phyloP scores from a whole-genome alignment of 257 asterid species.

The Mitragyna speciosa region DNA sequence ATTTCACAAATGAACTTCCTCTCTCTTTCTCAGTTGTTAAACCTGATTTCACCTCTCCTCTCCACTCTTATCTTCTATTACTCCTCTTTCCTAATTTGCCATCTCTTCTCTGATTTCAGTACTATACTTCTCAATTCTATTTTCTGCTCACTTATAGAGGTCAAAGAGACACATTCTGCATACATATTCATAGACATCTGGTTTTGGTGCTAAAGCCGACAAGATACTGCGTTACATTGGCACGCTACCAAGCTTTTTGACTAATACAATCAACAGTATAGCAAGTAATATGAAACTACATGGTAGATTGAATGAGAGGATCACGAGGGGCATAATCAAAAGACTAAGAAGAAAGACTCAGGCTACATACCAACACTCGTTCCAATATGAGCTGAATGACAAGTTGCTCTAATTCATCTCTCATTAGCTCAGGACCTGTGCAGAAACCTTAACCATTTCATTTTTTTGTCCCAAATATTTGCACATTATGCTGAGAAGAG shows the following conservation, averaged over 20 bases:
- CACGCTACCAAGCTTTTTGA: not conserved
- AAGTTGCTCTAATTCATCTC: constrained; percentile 77
- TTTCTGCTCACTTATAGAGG: too few species aligned
- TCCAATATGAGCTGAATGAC: constrained; percentile 76
- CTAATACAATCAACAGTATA: not conserved
- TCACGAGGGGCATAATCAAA: not conserved
- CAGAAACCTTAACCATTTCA: constrained; percentile 19
- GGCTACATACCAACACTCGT: constrained; percentile 63
- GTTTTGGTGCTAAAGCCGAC: too few species aligned
- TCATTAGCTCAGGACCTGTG: constrained; percentile 72
- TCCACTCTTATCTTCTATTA: too few species aligned
- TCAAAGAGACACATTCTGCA: too few species aligned
- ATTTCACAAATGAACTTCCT: too few species aligned
- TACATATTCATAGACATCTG: too few species aligned
- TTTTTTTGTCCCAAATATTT: not conserved
- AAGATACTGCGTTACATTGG: too few species aligned
- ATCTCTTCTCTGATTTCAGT: too few species aligned
- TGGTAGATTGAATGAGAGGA: not conserved
- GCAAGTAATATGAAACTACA: not conserved
- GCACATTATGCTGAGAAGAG: not conserved
- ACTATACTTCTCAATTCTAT: too few species aligned
- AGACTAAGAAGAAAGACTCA: not conserved
- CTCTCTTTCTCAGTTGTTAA: too few species aligned
- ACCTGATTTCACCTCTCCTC: too few species aligned
- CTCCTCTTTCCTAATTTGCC: too few species aligned